phyloP scores from a whole-genome alignment of 139 green algal genomes.

The Coccomyxa sp. region DNA sequence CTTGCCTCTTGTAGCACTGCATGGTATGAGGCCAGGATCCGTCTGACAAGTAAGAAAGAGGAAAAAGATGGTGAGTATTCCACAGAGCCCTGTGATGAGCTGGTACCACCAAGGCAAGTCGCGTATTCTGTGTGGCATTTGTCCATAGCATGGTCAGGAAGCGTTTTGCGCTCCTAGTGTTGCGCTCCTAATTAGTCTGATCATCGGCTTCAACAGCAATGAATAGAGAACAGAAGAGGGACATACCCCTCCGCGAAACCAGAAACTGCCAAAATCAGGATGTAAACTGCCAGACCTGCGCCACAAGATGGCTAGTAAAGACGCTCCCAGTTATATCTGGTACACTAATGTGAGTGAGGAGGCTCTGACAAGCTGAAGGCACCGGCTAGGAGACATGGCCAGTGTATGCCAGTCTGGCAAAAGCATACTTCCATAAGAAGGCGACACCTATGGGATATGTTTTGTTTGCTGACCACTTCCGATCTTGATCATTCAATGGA shows the following conservation, averaged over 20 bases:
- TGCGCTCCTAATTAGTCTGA: too few relatives aligned
- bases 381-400: too few relatives aligned
- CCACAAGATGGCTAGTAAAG: not conserved
- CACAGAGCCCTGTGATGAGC: conserved; percentile 6
- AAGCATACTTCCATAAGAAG: too few relatives aligned
- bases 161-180: not conserved
- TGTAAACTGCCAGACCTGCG: conserved; percentile 17
- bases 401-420: too few relatives aligned
- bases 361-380: too few relatives aligned
- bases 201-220: too few relatives aligned
- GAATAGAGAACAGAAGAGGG: too few relatives aligned
- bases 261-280: conserved; percentile 12
- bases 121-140: conserved; percentile 6
- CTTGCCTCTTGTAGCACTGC: conserved; percentile 5
- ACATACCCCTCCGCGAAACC: conserved; percentile 16
- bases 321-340: too few relatives aligned
- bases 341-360: too few relatives aligned
- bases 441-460: not conserved
- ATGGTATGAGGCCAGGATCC: conserved; percentile 28
- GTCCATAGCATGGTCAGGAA: not conserved
- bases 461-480: conserved; percentile 1
- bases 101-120: conserved; percentile 29
- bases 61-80: not conserved
- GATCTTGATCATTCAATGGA: not conserved
- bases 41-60: conserved; percentile 16